Percentiles rank a stretch among this genome's conserved stretches.
Evolutionary conservation across 257 asterid species (phyloP).

Genomic region (Rehmannia glutinosa): DNA sequence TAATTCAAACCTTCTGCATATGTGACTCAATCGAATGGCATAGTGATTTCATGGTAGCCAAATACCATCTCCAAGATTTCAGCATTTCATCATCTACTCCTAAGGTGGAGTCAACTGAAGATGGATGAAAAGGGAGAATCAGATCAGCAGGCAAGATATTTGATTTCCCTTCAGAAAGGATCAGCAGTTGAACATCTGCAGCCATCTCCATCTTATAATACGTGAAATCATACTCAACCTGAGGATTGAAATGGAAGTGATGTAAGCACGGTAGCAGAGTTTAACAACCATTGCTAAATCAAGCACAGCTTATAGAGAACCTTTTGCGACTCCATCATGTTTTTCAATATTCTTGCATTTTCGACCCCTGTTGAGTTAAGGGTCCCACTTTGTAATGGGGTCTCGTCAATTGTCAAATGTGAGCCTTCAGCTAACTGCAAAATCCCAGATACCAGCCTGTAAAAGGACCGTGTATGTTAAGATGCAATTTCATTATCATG

Average conservation of each 20-base stretch:
- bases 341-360: conserved; percentile 52
- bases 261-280: neutral
- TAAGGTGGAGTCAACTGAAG: conserved; percentile 33
- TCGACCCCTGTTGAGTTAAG: conserved; percentile 67
- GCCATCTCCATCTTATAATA: conserved; percentile 88
- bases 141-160: conserved; percentile 84
- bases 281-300: neutral
- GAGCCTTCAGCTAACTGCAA: conserved; percentile 89
- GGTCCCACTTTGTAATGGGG: conserved; percentile 57
- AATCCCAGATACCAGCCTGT: conserved; percentile 61
- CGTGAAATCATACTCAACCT: conserved; percentile 88
- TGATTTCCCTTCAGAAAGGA: conserved; percentile 87
- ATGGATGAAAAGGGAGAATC: conserved; percentile 71
- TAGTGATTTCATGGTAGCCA: conserved; percentile 70
- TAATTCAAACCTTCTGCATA: conserved; percentile 61
- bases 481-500: neutral
- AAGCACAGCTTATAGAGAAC: conserved; percentile 21
- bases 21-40: conserved; percentile 66
- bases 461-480: conserved; percentile 3
- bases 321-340: conserved; percentile 65
- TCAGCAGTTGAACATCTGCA: conserved; percentile 64
- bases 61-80: conserved; percentile 86
- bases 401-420: conserved; percentile 80
- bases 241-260: conserved; percentile 2
- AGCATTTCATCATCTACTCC: conserved; percentile 40